Base-by-base conservation (phyloP, 768 basidiomycete species). In the Russula brevipes region DNA sequence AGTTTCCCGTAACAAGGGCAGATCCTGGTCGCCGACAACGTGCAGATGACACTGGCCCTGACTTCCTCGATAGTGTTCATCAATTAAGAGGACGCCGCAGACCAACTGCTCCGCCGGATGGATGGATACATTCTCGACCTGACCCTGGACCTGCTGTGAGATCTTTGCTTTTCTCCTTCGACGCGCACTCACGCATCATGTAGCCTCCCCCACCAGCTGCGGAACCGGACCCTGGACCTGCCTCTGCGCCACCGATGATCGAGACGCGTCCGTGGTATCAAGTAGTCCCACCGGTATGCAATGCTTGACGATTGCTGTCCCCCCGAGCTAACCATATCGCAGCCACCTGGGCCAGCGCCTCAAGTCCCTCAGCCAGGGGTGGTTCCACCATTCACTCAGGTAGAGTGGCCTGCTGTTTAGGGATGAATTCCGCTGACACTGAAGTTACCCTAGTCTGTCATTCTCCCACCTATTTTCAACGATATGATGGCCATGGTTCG, bases 401-500 rank as follows among this genome's bases (percentile, higher is more conserved):
- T 67, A 54, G 39, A 82, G 16, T 16, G 1, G n/a, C 14, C 41
- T 57, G 12, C 41, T 31, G 52, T 4, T 6, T 2, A 5, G 24
- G 11, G 17, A 54, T 59, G 19, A 42, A 38, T 24, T 44, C 46
- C 4, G 38, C 39, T 44, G 10, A 16, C 46, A 33, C n/a, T 31
- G n/a, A 57, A 52, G 39, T 36, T 41, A 70, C 41, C 17, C 30
- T 65, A 88, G 87, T 81, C 84, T 33, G 75, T 83, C 58, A 81
- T 88, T 12, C 61, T 88, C 4, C 87, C 87, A 2, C 76, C 86
- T 1, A 68, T 70, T 35, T 88, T 89, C 60, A 83, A 88, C 56
- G 84, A 86, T 0, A 76, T 91, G 59, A 81, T 92, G 79, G 79
- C 82, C 49, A 80, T 91, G 61, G 73, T 89, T 31, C 76, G 88